Base-by-base conservation (phyloP, 495 filamentous ascomycete genomes). In the Neurospora sp. region DNA sequence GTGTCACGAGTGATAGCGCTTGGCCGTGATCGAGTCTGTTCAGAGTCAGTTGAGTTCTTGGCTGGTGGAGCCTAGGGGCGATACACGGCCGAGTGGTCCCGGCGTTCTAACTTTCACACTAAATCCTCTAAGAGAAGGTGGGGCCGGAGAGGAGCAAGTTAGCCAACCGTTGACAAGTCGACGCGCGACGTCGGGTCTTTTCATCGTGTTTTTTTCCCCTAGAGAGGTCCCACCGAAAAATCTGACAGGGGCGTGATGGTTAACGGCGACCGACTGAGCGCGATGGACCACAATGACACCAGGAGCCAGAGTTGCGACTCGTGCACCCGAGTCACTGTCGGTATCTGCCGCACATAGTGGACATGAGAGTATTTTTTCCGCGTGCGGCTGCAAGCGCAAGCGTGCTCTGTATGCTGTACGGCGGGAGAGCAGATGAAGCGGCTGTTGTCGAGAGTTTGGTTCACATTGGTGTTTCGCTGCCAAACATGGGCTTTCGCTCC, bases 31-130 rank as follows among this genome's bases (percentile, higher is more conserved):
- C 62, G 74, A 72, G 73, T 77, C 54, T 69, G 42, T 70, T 40
- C 38, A 73, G 77, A 80, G 79, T 81, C 79, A 81, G 75, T 79
- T 41, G 70, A 72, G 69, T 69, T 75, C 73, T 75, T 75, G 71
- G 78, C 69, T 27, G 60, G 78, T 75, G 77, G 78, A 69, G 75
- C 14, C 69, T 54, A 74, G 75, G 70, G 78, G 79, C 76, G 73
- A 78, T 70, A 76, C 74, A 71, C 73, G 37, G 27, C 54, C 54
- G 54, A 66, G 54, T 66, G 54, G 54, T 66, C 54, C 54, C 54
- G 27, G 54, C 54, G 54, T 27, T 66, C 54, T 18, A 66, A 66
- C 54, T 37, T 66, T 35, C 54, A 35, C 54, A 66, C 54, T 35
- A 66, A 66, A 66, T 27, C 12, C 27, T 35, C 54, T 35, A 16